A percentile compares a stretch with the other conserved stretches of the same genome.
Conservation (phyloP, 257 asterid genomes). For the Solanum megistacrolobum region DNA sequence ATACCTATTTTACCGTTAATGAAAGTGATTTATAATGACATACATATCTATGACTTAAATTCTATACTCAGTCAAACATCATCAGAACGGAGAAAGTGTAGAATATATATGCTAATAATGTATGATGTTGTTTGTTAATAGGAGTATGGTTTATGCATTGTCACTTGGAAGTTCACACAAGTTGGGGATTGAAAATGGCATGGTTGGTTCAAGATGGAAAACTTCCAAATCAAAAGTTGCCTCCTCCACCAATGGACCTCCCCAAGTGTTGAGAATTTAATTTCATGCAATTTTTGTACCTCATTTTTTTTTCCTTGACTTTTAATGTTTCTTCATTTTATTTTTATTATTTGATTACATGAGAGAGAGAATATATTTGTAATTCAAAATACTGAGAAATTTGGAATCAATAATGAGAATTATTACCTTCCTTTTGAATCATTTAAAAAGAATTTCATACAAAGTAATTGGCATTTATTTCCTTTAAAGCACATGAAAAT, state of each 20-base stretch:
- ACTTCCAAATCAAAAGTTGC: conserved; percentile 34
- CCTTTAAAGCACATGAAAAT: neutral
- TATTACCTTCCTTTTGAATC: neutral
- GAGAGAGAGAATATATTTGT: neutral
- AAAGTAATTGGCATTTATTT: neutral
- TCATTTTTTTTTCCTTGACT: neutral
- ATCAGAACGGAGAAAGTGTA: rapidly evolving
- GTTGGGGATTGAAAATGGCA: neutral
- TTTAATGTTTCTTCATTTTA: neutral
- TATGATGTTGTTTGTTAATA: neutral
- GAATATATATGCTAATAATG: neutral
- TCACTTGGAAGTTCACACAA: neutral
- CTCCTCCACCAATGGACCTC: neutral
- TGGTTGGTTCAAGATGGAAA: conserved; percentile 23
- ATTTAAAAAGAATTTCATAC: neutral
- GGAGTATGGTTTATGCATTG: neutral
- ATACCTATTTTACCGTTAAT: no score
- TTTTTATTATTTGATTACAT: neutral
- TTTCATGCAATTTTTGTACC: neutral
- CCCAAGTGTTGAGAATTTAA: conserved; percentile 12
- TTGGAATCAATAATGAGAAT: neutral
- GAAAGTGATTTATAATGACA: neutral
- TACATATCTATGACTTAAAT: neutral
- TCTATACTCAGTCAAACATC: neutral
- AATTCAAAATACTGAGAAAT: neutral